Base-by-base conservation (phyloP, 2,329 filamentous ascomycete species). In the Mycosphaerelloides madeirae region DNA sequence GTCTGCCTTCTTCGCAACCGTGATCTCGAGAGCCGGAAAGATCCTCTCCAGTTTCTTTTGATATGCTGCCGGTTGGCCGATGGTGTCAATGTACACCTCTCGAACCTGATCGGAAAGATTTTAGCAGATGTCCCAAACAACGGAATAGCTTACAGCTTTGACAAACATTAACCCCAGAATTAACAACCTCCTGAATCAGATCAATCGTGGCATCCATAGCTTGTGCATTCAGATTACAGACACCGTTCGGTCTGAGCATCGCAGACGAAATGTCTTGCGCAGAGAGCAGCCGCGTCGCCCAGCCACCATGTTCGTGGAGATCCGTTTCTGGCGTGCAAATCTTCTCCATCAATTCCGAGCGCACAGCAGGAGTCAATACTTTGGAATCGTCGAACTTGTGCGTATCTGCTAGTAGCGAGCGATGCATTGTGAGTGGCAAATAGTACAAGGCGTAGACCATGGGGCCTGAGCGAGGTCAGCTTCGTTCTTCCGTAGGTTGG, bases 351-450 rank as follows among this genome's bases (percentile, higher is more conserved):
- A 97, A 78, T 7, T 75, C 68, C 12, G 85, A 83, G 53, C 91
- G 87, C 29, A 91, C 80, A n/a, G 75, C 71, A 0, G 90, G 80
- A 0, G 85, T 94, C 31, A 97, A 80, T 4, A 89, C 87, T 71
- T 97, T 97, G 65, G 86, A 94, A 74, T 97, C 91, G 73, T 96
- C 85, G 69, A 96, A 96, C 72, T 84, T 85, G 71, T 95, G 84
- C 3, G 81, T 80, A 29, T 79, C 69, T 40, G 87, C 84, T 16
- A 97, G 81, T 20, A 96, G 80, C 1, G 84, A 77, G 61, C 84
- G 81, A 51, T 83, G 77, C 29, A 75, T 64, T 19, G 83, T 78
- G 20, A 81, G 72, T 0, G 81, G 76, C 2, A 87, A 67, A 40
- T 94, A 94, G 54, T 94, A 86, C 28, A 80, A 71, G 38, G 73